phyloP scores from a whole-genome alignment of 257 asterid species.

The Plantago major region DNA sequence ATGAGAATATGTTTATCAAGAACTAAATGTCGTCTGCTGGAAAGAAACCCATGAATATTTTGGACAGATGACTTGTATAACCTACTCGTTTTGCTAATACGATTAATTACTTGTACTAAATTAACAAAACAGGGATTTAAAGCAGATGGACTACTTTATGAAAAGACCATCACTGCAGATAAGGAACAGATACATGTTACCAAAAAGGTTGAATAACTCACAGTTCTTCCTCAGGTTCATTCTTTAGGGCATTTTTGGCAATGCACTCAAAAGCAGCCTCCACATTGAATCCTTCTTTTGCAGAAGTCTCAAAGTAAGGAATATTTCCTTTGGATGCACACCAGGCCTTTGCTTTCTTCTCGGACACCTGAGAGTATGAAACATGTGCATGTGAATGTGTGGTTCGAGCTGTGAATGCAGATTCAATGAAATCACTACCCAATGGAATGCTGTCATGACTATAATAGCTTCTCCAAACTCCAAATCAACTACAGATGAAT shows the following conservation, averaged over 20 bases:
- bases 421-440: slow-evolving; percentile 1
- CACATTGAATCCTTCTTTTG: slow-evolving; percentile 60
- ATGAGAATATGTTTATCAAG: background rate
- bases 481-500: background rate
- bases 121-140: too few species aligned
- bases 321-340: slow-evolving; percentile 59
- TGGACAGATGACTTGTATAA: background rate
- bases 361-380: slow-evolving; percentile 41
- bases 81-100: too few species aligned
- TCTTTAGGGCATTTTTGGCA: slow-evolving; percentile 56
- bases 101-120: too few species aligned
- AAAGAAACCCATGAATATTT: background rate
- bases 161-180: too few species aligned
- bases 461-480: background rate
- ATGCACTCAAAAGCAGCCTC: slow-evolving; percentile 62
- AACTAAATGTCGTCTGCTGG: too few species aligned
- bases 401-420: background rate
- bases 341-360: slow-evolving; percentile 60
- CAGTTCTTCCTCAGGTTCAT: slow-evolving; percentile 58
- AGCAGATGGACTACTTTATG: too few species aligned
- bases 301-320: slow-evolving; percentile 65
- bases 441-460: background rate
- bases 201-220: slow-evolving; percentile 26
- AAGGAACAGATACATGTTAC: too few species aligned
- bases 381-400: background rate